Percentiles rank a stretch among this genome's conserved stretches.
phyloP scores from a whole-genome alignment of 257 asterid species.

The Parsonsia alboflavescens region DNA sequence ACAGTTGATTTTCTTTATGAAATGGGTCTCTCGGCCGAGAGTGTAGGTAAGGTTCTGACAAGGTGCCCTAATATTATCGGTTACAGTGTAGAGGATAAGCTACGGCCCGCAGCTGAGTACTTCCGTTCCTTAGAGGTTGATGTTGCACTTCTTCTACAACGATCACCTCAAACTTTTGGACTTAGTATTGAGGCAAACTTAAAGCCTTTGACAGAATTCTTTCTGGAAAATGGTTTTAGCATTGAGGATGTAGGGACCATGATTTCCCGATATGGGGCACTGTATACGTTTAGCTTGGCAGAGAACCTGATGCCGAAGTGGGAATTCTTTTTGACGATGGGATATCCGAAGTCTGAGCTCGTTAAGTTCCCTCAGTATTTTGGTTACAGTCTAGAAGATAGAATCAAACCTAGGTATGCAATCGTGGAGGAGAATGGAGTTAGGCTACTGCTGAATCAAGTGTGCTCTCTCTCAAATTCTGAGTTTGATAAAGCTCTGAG shows the following conservation, averaged over 20 bases:
- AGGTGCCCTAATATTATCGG: slow-evolving; percentile 83
- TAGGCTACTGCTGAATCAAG: slow-evolving; percentile 60
- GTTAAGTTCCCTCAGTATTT: slow-evolving; percentile 87
- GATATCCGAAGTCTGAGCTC: slow-evolving; percentile 61
- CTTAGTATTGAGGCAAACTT: slow-evolving; percentile 75
- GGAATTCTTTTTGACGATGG: slow-evolving; percentile 71
- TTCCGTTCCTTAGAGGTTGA: slow-evolving; percentile 66
- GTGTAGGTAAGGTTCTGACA: slow-evolving; percentile 74
- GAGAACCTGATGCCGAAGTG: slow-evolving; percentile 71
- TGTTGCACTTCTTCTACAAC: slow-evolving; percentile 55
- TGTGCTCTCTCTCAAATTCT: slow-evolving; percentile 56
- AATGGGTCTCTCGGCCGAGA: slow-evolving; percentile 78
- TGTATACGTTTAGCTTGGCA: slow-evolving; percentile 74
- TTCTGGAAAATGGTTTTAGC: slow-evolving; percentile 62
- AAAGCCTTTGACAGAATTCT: slow-evolving; percentile 79
- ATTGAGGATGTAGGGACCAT: slow-evolving; percentile 54
- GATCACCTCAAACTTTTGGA: slow-evolving; percentile 90
- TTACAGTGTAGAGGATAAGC: slow-evolving; percentile 80
- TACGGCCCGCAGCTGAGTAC: slow-evolving; percentile 76
- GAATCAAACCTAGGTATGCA: slow-evolving; percentile 79
- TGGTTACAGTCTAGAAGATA: slow-evolving; percentile 76
- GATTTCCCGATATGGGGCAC: slow-evolving; percentile 70
- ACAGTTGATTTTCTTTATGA: slow-evolving; percentile 82
- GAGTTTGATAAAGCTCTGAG: slow-evolving; percentile 54
- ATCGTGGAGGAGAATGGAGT: slow-evolving; percentile 55